A percentile compares a stretch with the other conserved stretches of the same genome.
Evolutionary conservation across 2,329 filamentous ascomycete genomes (phyloP).

Genomic region (Zymoseptoria pseudotritici): DNA sequence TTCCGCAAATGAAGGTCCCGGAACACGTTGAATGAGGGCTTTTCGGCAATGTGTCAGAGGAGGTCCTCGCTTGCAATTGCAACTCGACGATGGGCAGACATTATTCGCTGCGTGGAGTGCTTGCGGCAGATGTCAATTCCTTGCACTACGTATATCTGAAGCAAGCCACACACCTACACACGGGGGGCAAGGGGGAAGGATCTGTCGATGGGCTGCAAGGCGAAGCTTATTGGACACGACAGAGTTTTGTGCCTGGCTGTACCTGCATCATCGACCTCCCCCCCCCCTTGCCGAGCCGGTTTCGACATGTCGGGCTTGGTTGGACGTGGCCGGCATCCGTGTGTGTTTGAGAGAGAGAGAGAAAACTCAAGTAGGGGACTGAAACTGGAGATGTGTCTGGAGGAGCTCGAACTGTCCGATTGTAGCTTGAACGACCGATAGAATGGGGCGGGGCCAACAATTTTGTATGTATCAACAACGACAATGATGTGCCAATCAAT

Average conservation of each 20-base stretch:
- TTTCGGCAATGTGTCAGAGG: not conserved
- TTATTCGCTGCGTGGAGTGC: not conserved
- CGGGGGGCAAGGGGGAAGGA: not conserved
- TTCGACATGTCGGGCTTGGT: not conserved
- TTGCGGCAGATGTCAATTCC: not conserved
- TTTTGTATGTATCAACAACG: no score
- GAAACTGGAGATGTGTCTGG: not conserved
- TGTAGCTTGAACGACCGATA: not conserved
- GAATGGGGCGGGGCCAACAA: no score
- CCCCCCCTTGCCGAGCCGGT: no score
- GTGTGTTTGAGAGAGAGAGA: not conserved
- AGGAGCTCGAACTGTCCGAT: not conserved
- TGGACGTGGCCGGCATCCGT: not conserved
- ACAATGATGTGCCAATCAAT: no score
- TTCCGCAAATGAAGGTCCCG: not conserved
- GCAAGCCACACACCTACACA: not conserved
- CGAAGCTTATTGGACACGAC: not conserved
- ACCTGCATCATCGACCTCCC: no score
- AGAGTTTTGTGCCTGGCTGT: not conserved
- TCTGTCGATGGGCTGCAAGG: not conserved
- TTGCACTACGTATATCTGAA: not conserved
- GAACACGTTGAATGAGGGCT: not conserved
- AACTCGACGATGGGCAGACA: not conserved
- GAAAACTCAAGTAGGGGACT: not conserved
- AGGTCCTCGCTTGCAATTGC: not conserved